Evolutionary conservation across 2,329 filamentous ascomycete genomes (phyloP), one percentile per base, ranked within the genome.

Genomic region (Kalmusia sp.): DNA sequence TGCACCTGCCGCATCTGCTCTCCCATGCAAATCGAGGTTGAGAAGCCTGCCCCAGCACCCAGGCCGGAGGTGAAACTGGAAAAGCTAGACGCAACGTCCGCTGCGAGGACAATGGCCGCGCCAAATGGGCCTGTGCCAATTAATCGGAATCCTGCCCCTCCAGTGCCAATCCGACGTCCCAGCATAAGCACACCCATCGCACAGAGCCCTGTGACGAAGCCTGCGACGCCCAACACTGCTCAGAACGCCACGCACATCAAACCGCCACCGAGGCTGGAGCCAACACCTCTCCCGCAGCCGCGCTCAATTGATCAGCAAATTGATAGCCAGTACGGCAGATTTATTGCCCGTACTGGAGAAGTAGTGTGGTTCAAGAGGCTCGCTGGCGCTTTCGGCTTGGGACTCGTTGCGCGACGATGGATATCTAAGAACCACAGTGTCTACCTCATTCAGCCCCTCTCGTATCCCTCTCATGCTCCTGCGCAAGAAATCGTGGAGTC

Each of bases 1-100:
- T 86, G 83, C 70, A 74, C 76, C 15, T 86, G 83, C 74, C 83
- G 83, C 66, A 73, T 84, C 45, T 86, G 83, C 69, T 81, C 77
- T 12, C 82, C 83, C 2, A 77, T 82, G 55, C 81, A 82, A 53
- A 62, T 79, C 4, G 77, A 84, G 33, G 72, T 69, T 24, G 69
- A 76, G 46, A 71, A 75, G 47, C 69, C 65, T 30, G 37, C 48
- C n/a, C 64, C 46, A n/a, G 53, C 56, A 8, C 51, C 52, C 27
- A 70, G 63, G 59, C 35, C 47, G 11, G 68, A 24, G 15, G n/a
- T n/a, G 39, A 70, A 33, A 52, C 62, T 51, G n/a, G n/a, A n/a
- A n/a, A 62, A 56, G 52, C 52, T 60, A 21, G 63, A 68, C 30
- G 45, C 58, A 17, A 31, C 61, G 11, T 44, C 51, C 28, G 63